phyloP scores from a whole-genome alignment of 176 grass and related monocot genomes.

The Paspalum notatum region DNA sequence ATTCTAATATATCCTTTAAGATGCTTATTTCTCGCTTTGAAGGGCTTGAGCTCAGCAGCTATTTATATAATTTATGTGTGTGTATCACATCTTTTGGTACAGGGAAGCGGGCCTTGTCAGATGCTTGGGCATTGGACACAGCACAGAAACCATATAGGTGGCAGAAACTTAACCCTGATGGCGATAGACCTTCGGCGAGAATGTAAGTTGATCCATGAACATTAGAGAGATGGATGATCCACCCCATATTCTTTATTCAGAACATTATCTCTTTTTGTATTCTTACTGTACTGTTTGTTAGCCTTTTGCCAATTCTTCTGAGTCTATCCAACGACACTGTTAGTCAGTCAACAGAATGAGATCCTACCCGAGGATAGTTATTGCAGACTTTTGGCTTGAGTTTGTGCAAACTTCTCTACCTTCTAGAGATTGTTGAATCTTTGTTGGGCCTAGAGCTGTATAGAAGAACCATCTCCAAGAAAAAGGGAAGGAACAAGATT shows the following conservation, averaged over 20 bases:
- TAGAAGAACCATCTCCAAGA: constrained; percentile 1
- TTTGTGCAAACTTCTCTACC: constrained; percentile 20
- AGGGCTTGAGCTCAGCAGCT: neutral
- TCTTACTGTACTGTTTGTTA: constrained; percentile 23
- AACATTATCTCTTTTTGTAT: constrained; percentile 13
- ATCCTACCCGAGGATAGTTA: constrained; percentile 16
- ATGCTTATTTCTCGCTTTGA: constrained; percentile 25
- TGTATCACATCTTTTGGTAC: constrained; percentile 28
- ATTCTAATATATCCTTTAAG: neutral
- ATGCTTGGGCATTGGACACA: constrained; percentile 97
- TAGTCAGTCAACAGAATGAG: constrained; percentile 14
- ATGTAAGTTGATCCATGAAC: constrained; percentile 63
- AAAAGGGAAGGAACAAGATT: constrained; percentile 23
- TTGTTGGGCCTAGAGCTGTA: constrained; percentile 14
- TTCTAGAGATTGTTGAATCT: constrained; percentile 34
- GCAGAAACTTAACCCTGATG: constrained; percentile 98
- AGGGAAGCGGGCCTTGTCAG: constrained; percentile 88
- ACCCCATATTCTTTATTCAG: neutral
- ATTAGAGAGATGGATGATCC: constrained; percentile 11
- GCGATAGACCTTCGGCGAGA: constrained; percentile 88
- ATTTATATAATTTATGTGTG: neutral
- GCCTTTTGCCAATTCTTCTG: neutral
- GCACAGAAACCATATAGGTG: constrained; percentile 98
- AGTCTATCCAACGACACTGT: neutral
- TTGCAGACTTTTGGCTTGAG: constrained; percentile 25